Percentiles rank a stretch among this genome's conserved stretches.
These are phyloP conservation scores for Crithidia mellificae DNA, from an alignment of 208 protist species.

Conservation along the genomic window DNA sequence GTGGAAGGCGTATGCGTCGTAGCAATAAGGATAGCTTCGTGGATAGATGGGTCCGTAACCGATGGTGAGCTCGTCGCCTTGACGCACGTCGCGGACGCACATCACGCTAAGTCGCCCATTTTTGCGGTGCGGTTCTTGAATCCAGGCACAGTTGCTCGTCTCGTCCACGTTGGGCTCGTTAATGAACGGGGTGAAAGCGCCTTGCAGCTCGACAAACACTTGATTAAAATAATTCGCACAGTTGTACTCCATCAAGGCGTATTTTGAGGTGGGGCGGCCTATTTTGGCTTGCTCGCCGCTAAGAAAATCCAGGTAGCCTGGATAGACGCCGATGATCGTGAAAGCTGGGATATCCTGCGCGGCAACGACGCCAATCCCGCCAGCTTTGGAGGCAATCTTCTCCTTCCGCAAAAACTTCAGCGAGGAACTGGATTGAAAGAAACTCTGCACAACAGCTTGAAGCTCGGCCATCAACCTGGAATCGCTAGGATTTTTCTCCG, in stretches of 20 bases:
- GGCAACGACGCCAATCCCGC: conserved; percentile 70
- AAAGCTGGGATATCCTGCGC: conserved; percentile 64
- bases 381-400: conserved; percentile 49
- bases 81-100: conserved; percentile 56
- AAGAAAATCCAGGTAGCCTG: conserved; percentile 72
- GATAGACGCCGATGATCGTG: conserved; percentile 79
- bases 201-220: conserved; percentile 79
- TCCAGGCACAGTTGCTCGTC: conserved; percentile 87
- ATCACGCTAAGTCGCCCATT: conserved; percentile 80
- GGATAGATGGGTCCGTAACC: conserved; percentile 86
- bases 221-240: conserved; percentile 85
- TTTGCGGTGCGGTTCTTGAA: conserved; percentile 68
- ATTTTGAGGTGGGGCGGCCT: conserved; percentile 63
- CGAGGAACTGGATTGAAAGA: conserved; percentile 61
- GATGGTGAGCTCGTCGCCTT: conserved; percentile 84
- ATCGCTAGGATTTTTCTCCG: conserved; percentile 21
- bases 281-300: conserved; percentile 80
- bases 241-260: conserved; percentile 84
- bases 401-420: conserved; percentile 45
- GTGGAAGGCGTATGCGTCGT: conserved; percentile 83
- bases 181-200: conserved; percentile 84
- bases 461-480: conserved; percentile 36
- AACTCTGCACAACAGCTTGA: conserved; percentile 32
- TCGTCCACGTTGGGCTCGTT: conserved; percentile 82
- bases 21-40: conserved; percentile 70